Conservation (phyloP, 352 stramenopile species). For the Phytophthora multivora region DNA sequence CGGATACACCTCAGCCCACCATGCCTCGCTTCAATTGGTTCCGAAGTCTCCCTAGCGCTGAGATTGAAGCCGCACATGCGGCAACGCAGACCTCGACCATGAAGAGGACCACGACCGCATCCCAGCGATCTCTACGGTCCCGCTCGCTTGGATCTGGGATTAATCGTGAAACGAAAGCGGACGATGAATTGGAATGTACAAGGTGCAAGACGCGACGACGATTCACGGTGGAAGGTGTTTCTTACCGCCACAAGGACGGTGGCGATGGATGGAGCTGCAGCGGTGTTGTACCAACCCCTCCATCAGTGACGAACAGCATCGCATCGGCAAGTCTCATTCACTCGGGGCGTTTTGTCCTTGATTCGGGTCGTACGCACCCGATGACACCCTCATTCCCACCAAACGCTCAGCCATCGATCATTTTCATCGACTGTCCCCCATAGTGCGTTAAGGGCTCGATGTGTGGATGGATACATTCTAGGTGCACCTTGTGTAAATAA, state of each 20-base stretch:
- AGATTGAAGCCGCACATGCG: not conserved
- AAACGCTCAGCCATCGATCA: conserved; percentile 3
- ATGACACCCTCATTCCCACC: not conserved
- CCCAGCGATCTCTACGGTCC: not conserved
- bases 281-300: not conserved
- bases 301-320: not conserved
- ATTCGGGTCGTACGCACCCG: not conserved
- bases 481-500: too few species aligned
- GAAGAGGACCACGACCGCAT: not conserved
- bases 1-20: not conserved
- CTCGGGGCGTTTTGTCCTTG: not conserved
- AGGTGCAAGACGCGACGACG: conserved; percentile 8
- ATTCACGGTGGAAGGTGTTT: conserved; percentile 13
- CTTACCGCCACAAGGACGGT: conserved; percentile 5
- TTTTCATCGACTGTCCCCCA: conserved; percentile 22
- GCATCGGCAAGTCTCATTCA: not conserved
- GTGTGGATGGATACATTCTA: too few species aligned
- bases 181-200: not conserved
- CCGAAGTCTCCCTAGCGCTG: not conserved
- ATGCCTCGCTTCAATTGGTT: conserved; percentile 13
- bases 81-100: not conserved
- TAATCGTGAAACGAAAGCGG: not conserved
- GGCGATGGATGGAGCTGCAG: conserved; percentile 7
- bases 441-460: not conserved
- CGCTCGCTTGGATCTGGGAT: not conserved